A percentile compares a stretch with the other conserved stretches of the same genome.
These are phyloP conservation scores for Chimonanthus praecox DNA, from an alignment of 164 flowering plant genomes.

Conservation along the genomic window DNA sequence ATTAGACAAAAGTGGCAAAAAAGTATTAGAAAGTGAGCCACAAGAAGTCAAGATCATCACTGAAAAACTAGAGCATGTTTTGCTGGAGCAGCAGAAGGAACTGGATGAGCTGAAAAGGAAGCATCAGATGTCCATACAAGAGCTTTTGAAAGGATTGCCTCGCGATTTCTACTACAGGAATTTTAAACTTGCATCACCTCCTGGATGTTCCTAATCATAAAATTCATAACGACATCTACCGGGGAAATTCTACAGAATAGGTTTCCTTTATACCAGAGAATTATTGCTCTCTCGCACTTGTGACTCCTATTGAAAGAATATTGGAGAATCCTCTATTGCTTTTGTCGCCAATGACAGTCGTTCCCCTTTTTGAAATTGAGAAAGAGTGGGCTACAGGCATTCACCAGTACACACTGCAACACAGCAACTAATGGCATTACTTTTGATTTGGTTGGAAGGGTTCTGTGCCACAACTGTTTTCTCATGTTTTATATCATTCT, in stretches of 20 bases:
- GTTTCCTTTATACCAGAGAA: slow-evolving; percentile 11
- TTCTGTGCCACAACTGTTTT: background rate
- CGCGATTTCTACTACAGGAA: slow-evolving; percentile 31
- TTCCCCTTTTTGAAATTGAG: slow-evolving; percentile 8
- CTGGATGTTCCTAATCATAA: slow-evolving; percentile 29
- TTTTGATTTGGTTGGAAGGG: background rate
- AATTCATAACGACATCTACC: slow-evolving; percentile 5
- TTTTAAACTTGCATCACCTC: slow-evolving; percentile 25
- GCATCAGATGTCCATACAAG: slow-evolving; percentile 43
- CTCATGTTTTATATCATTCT: background rate
- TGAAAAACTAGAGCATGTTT: slow-evolving; percentile 47
- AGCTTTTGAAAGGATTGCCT: slow-evolving; percentile 49
- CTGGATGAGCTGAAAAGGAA: slow-evolving; percentile 51
- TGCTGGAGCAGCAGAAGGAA: slow-evolving; percentile 56
- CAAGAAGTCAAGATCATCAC: slow-evolving; percentile 27
- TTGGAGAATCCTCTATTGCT: background rate
- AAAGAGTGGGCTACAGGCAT: slow-evolving; percentile 4
- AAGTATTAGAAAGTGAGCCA: slow-evolving; percentile 11
- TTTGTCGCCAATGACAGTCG: background rate
- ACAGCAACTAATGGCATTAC: background rate
- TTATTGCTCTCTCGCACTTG: slow-evolving; percentile 1
- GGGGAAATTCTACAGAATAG: slow-evolving; percentile 12
- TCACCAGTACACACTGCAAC: background rate
- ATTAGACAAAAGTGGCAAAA: slow-evolving; percentile 5
- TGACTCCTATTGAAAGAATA: background rate